Conservation (phyloP, 257 asterid species). For the Solanum ahanhuiri region DNA sequence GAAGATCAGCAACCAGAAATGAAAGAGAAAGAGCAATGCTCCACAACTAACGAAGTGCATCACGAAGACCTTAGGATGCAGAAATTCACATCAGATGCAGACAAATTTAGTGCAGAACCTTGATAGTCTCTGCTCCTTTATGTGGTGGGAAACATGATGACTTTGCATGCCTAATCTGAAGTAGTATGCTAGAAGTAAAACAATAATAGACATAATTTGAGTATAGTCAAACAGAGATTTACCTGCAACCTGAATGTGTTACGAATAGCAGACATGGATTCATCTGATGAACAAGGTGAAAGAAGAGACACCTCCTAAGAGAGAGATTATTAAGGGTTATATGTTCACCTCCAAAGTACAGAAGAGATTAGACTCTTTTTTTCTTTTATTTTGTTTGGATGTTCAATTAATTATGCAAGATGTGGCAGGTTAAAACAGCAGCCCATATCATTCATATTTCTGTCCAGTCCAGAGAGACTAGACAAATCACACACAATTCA, state of each 20-base stretch:
- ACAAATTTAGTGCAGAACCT: conserved; percentile 15
- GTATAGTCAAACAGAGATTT: not conserved
- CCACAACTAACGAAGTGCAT: not conserved
- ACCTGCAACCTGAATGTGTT: not conserved
- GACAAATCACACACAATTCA: not conserved
- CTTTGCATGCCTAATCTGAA: not conserved
- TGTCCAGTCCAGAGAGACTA: not conserved
- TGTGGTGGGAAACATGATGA: not conserved
- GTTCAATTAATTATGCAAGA: not conserved
- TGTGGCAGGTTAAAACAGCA: not conserved
- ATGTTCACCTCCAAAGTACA: not conserved
- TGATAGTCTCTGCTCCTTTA: not conserved
- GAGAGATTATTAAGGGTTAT: not conserved
- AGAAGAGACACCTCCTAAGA: not conserved
- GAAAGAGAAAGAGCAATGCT: conserved; percentile 15
- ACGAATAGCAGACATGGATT: not conserved
- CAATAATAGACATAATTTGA: not conserved
- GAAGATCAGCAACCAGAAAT: conserved; percentile 28
- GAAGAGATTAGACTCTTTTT: not conserved
- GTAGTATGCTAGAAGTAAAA: not conserved
- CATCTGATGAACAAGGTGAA: not conserved
- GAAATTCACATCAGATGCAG: conserved; percentile 12
- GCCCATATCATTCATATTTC: not conserved
- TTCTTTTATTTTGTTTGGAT: not conserved
- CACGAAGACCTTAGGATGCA: conserved; percentile 16